These are phyloP conservation scores for Diphasiastrum complanatum DNA, from an alignment of 83 land plant genomes.

Conservation along the genomic window DNA sequence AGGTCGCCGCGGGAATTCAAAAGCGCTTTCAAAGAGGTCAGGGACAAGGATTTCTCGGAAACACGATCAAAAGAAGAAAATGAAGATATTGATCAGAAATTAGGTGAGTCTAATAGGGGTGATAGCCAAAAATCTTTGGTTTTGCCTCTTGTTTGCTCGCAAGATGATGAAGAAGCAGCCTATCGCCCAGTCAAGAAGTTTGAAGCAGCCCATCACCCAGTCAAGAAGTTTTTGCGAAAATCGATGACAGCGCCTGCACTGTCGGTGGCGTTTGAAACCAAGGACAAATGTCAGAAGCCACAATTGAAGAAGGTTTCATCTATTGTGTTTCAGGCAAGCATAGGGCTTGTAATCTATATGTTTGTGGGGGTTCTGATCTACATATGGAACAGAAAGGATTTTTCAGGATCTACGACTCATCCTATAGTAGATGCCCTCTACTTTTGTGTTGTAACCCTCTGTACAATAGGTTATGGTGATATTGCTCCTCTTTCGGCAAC, in stretches of 20 bases:
- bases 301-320: background rate
- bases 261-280: background rate
- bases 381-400: slow-evolving; percentile 7
- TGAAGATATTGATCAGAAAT: background rate
- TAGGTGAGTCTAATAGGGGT: background rate
- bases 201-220: too few species aligned
- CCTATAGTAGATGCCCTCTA: slow-evolving; percentile 4
- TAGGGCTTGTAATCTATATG: slow-evolving; percentile 6
- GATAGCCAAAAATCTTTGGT: background rate
- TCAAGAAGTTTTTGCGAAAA: slow-evolving; percentile 5
- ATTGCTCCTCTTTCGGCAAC: slow-evolving; percentile 4
- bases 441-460: slow-evolving; percentile 12
- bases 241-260: slow-evolving; percentile 7
- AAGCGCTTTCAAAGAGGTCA: background rate
- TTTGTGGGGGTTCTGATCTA: slow-evolving; percentile 6
- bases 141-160: background rate
- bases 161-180: background rate
- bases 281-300: background rate
- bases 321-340: slow-evolving; percentile 4
- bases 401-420: slow-evolving; percentile 3
- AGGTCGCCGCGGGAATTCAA: background rate
- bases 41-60: too few species aligned
- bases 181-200: background rate
- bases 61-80: background rate
- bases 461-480: slow-evolving; percentile 12